These are phyloP conservation scores for Sporisorium scitamineum DNA, from an alignment of 1,284 basidiomycete species.

Conservation along the genomic window DNA sequence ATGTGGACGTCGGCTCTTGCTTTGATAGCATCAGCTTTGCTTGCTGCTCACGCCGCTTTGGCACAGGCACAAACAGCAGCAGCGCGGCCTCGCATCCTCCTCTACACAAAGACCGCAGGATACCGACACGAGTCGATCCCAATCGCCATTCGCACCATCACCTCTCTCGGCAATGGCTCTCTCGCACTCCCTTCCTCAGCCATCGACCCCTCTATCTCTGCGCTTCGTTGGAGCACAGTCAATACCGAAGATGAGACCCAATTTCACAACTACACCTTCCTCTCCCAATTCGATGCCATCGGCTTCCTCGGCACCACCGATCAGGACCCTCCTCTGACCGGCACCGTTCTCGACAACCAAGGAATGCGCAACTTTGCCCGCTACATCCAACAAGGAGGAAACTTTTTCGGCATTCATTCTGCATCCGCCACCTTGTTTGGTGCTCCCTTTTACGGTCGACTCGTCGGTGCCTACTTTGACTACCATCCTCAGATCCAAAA, in stretches of 20 bases:
- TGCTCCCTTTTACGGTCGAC: conserved; percentile 75
- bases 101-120: conserved; percentile 66
- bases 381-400: conserved; percentile 79
- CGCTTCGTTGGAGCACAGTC: conserved; percentile 35
- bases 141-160: conserved; percentile 76
- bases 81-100: conserved; percentile 46
- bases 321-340: conserved; percentile 65
- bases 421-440: conserved; percentile 79
- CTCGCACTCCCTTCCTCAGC: conserved; percentile 74
- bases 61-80: neutral
- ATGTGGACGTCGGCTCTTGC: conserved; percentile 1
- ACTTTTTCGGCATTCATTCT: conserved; percentile 78
- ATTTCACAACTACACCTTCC: conserved; percentile 42
- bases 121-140: conserved; percentile 82
- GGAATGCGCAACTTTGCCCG: conserved; percentile 77
- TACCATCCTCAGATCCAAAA: conserved; percentile 79
- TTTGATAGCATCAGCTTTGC: neutral
- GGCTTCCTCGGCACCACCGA: conserved; percentile 81
- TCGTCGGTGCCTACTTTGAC: conserved; percentile 78
- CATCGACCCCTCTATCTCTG: conserved; percentile 36
- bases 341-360: conserved; percentile 75
- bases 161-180: conserved; percentile 72
- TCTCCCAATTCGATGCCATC: conserved; percentile 68
- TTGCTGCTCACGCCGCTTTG: neutral
- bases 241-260: conserved; percentile 44